These are phyloP conservation scores for Trichoderma lentiforme DNA, from an alignment of 2,329 filamentous ascomycete genomes.

Conservation along the genomic window DNA sequence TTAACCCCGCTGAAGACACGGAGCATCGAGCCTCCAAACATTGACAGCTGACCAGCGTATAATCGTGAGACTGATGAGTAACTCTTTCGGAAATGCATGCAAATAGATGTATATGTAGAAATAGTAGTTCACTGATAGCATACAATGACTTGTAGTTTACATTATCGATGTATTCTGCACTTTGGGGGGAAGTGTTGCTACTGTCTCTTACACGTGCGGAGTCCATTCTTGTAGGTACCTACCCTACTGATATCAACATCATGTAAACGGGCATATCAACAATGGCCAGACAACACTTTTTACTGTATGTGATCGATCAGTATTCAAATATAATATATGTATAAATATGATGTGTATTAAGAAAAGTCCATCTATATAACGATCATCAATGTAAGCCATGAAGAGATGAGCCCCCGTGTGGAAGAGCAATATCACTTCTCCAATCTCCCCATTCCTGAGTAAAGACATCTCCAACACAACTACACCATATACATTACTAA, in stretches of 20 bases:
- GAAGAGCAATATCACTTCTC: neutral
- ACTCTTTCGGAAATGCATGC: neutral
- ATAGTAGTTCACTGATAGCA: neutral
- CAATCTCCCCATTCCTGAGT: neutral
- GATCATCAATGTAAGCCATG: rapidly evolving
- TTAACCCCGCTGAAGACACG: neutral
- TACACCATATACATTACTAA: neutral
- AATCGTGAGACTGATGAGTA: neutral
- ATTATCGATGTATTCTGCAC: neutral
- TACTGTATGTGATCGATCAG: neutral
- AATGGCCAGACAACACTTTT: neutral
- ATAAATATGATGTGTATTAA: neutral
- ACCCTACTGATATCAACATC: neutral
- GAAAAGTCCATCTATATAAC: neutral
- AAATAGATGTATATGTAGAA: neutral
- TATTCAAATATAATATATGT: neutral
- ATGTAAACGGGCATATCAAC: neutral
- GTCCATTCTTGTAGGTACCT: neutral
- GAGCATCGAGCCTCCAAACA: neutral
- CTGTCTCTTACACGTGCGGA: neutral
- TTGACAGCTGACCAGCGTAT: neutral
- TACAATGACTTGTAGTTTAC: neutral
- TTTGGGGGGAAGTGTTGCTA: neutral
- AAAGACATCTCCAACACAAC: neutral
- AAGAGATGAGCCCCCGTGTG: neutral